A percentile compares a stretch with the other conserved stretches of the same genome.
Conservation (phyloP, 345 rosid genomes). For the Lepidium africanum region DNA sequence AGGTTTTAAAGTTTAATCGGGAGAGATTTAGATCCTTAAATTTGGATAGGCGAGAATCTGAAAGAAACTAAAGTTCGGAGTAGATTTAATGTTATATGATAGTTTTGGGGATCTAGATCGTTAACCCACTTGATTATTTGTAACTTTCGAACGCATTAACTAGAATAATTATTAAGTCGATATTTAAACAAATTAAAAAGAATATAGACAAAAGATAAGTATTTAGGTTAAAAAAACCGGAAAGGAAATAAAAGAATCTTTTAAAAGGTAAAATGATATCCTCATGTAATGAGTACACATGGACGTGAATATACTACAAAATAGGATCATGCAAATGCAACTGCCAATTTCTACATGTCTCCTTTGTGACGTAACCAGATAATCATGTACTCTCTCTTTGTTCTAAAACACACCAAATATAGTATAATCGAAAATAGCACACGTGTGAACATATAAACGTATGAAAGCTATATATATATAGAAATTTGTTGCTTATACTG, state of each 20-base stretch:
- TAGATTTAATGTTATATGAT: too few species aligned
- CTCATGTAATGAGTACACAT: neutral
- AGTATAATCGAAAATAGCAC: neutral
- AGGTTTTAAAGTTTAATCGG: too few species aligned
- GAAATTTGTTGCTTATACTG: neutral
- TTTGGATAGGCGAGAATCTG: too few species aligned
- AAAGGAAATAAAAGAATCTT: neutral
- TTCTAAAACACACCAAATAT: neutral
- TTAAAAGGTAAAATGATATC: neutral
- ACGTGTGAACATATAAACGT: neutral
- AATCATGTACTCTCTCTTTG: neutral
- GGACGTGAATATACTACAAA: neutral
- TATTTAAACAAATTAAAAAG: too few species aligned
- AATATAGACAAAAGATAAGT: neutral
- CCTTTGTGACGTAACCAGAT: slow-evolving; percentile 7
- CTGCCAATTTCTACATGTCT: slow-evolving; percentile 10
- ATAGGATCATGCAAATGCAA: slow-evolving; percentile 17
- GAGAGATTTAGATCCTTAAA: too few species aligned
- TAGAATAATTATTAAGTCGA: too few species aligned
- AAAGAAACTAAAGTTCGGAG: too few species aligned
- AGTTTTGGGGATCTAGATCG: too few species aligned
- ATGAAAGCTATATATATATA: neutral
- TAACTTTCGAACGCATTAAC: too few species aligned
- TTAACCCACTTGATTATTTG: too few species aligned
- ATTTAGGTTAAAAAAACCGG: neutral